Evolutionary conservation across 2,329 filamentous ascomycete genomes (phyloP).

Genomic region (Daldinia sp.): DNA sequence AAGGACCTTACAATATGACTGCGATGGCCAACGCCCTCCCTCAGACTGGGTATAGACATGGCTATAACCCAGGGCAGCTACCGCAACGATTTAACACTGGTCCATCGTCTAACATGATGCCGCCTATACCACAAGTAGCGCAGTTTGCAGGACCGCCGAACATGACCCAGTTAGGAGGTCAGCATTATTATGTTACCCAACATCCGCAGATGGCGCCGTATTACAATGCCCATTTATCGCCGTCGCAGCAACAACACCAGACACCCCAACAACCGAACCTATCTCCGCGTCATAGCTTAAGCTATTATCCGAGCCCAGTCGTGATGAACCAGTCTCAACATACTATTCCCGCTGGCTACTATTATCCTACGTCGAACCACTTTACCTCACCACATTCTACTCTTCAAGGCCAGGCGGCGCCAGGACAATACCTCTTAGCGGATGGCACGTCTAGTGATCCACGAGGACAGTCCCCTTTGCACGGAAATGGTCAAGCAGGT

Average conservation of each 20-base stretch:
- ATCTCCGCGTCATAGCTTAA: conserved; percentile 55
- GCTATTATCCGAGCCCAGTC: conserved; percentile 60
- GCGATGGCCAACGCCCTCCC: conserved; percentile 60
- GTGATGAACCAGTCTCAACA: conserved; percentile 58
- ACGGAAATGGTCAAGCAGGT: conserved; percentile 41
- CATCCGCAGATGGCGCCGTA: conserved; percentile 59
- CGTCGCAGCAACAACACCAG: conserved; percentile 54
- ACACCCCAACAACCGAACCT: conserved; percentile 49
- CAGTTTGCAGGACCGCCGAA: conserved; percentile 56
- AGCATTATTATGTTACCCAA: conserved; percentile 63
- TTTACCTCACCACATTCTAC: conserved; percentile 53
- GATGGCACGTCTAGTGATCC: conserved; percentile 47
- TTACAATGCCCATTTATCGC: conserved; percentile 56
- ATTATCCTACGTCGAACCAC: conserved; percentile 57
- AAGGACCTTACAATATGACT: conserved; percentile 62
- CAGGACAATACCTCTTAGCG: conserved; percentile 52
- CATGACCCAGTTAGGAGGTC: conserved; percentile 55
- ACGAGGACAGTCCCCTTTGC: conserved; percentile 39
- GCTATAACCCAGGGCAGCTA: conserved; percentile 54
- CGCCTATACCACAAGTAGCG: conserved; percentile 55
- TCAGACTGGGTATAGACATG: conserved; percentile 55
- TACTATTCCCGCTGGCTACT: conserved; percentile 55
- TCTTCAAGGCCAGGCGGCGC: conserved; percentile 52
- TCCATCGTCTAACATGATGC: conserved; percentile 55
- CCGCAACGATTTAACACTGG: conserved; percentile 52